Base-by-base conservation (phyloP, 805 yeast species). In the Saturnispora sanitii region DNA sequence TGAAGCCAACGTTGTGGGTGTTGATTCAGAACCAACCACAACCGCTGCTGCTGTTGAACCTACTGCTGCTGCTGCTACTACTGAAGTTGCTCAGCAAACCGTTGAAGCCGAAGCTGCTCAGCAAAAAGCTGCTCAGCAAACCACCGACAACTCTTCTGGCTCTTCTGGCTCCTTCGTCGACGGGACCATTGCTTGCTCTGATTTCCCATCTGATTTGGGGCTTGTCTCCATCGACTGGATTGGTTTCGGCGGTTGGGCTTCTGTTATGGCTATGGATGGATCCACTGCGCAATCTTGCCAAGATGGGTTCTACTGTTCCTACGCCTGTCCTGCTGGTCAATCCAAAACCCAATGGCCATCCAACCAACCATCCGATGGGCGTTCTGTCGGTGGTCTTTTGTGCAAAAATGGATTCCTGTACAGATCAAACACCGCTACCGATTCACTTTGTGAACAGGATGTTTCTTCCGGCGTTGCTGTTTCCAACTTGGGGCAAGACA, bases 301-400 rank as follows among this genome's bases (percentile, higher is more conserved):
- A 47, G 81, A 77, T 46, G 87, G 82, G 37, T 70, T 67, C 58
- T 79, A 78, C 69, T 79, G 87, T 60, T 79, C 86, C 40, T 79
- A 79, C 57, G 84, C 85, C 40, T 79, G 87, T 61, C 80, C 77
- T 57, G 70, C 85, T 31, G 87, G 87, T 68, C 76, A 76, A 82
- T 77, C 85, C 54, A 79, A 79, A 69, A 79, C 86, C 44, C 87
- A 79, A 64, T 79, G 85, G 85, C 86, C 86, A 30, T 57, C 72
- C 32, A 51, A 58, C 26, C 87, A 79, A 64, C 87, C 87, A 30
- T 44, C 73, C 30, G 72, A 64, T 55, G 87, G 85, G 60, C 74
- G 76, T 46, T 75, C 85, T 33, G 74, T 79, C 41, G 87, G 87
- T 63, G 87, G 87, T 45, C 67, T 80, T 52, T 60, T 60, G 50